A percentile compares a stretch with the other conserved stretches of the same genome.
These are phyloP conservation scores for Nymphaea thermarum DNA, from an alignment of 164 flowering plant species.

Conservation along the genomic window DNA sequence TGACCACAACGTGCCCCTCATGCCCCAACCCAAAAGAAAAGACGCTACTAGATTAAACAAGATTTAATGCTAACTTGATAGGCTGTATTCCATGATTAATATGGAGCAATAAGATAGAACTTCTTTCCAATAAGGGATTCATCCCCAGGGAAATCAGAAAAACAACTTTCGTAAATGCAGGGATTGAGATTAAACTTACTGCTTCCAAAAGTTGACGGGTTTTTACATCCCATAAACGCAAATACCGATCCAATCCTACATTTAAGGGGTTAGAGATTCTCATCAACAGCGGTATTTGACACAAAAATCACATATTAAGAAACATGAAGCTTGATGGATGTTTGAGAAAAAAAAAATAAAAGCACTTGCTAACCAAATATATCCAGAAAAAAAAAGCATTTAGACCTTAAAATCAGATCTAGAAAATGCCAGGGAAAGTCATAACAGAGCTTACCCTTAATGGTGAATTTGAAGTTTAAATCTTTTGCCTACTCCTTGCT, in stretches of 20 bases:
- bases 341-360: not conserved
- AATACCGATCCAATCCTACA: slow-evolving; percentile 74
- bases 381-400: not conserved
- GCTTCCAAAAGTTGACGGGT: slow-evolving; percentile 80
- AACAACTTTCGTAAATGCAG: not conserved
- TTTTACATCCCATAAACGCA: slow-evolving; percentile 78
- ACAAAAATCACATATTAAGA: not conserved
- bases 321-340: not conserved
- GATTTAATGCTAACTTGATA: no score
- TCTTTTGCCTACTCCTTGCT: no score
- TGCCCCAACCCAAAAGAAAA: no score
- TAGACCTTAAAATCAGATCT: not conserved
- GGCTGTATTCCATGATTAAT: no score
- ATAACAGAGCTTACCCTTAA: no score
- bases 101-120: no score
- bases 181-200: slow-evolving; percentile 28
- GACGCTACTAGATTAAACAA: no score
- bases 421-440: not conserved
- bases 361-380: not conserved
- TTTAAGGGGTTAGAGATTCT: not conserved
- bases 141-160: no score
- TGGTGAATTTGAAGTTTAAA: no score
- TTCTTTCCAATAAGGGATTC: no score
- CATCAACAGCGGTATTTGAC: not conserved
- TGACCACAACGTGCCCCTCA: no score